Evolutionary conservation across 352 stramenopile genomes (phyloP).

Genomic region (Pythium aquatile): DNA sequence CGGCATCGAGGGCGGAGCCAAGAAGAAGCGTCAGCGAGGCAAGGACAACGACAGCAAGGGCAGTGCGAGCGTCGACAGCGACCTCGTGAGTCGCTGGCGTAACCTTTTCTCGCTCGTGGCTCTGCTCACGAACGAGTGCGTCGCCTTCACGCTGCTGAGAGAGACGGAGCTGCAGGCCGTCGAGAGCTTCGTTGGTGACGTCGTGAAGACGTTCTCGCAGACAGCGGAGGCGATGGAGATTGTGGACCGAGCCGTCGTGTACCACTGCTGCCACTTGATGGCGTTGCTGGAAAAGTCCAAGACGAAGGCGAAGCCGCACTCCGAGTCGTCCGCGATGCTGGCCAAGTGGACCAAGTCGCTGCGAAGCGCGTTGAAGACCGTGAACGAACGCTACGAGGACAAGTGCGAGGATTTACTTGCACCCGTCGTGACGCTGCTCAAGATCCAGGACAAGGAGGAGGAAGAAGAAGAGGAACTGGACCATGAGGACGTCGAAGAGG

Average conservation of each 20-base stretch:
- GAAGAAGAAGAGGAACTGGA: background rate
- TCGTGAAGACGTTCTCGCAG: conserved; percentile 44
- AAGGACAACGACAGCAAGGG: background rate
- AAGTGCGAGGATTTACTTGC: conserved; percentile 55
- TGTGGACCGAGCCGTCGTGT: conserved; percentile 66
- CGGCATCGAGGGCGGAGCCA: conserved; percentile 41
- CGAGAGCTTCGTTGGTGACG: conserved; percentile 38
- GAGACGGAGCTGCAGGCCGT: conserved; percentile 23
- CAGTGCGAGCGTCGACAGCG: conserved; percentile 1
- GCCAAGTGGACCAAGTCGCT: conserved; percentile 42
- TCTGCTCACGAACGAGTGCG: conserved; percentile 55
- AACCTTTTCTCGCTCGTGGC: conserved; percentile 73
- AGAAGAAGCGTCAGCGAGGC: conserved; percentile 26
- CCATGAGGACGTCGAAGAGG: background rate
- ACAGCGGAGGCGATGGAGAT: conserved; percentile 48
- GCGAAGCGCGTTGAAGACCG: conserved; percentile 35
- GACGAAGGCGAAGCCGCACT: conserved; percentile 25
- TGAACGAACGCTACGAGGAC: conserved; percentile 37
- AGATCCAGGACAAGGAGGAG: background rate
- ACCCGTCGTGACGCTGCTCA: conserved; percentile 26
- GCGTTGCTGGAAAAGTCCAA: conserved; percentile 45
- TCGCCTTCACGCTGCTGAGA: conserved; percentile 62
- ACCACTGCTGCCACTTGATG: conserved; percentile 56
- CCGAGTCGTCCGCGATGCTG: conserved; percentile 31
- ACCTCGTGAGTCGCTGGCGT: conserved; percentile 54